Evolutionary conservation across 73 alveolate species (phyloP).

Genomic region (Paramecium caudatum): DNA sequence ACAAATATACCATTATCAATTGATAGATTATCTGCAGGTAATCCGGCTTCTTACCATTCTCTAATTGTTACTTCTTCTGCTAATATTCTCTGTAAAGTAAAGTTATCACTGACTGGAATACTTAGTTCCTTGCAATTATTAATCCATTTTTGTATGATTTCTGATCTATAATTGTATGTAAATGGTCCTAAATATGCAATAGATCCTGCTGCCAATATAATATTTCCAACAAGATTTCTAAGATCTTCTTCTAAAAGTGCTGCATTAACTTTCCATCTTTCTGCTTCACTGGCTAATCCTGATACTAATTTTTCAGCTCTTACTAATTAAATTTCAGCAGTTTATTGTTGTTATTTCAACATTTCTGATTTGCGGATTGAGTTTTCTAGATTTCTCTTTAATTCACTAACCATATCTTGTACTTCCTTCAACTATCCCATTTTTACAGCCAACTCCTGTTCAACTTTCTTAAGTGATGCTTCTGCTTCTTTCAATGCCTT

Average conservation of each 20-base stretch:
- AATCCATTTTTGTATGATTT: slow-evolving; percentile 88
- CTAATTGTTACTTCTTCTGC: slow-evolving; percentile 70
- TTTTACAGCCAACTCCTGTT: slow-evolving; percentile 86
- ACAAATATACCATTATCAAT: slow-evolving; percentile 99
- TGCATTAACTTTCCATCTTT: slow-evolving; percentile 93
- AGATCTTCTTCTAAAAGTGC: slow-evolving; percentile 91
- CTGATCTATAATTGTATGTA: slow-evolving; percentile 97
- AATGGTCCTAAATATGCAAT: slow-evolving; percentile 99
- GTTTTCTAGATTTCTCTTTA: slow-evolving; percentile 91
- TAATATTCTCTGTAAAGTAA: slow-evolving; percentile 61
- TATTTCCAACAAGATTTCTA: slow-evolving; percentile 97
- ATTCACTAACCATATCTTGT: slow-evolving; percentile 88
- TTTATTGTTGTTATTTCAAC: slow-evolving; percentile 88
- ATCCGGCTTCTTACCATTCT: slow-evolving; percentile 91
- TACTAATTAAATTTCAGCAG: slow-evolving; percentile 91
- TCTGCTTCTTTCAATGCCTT: slow-evolving; percentile 96
- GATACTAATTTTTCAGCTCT: slow-evolving; percentile 98
- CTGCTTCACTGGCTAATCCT: slow-evolving; percentile 97
- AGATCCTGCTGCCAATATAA: slow-evolving; percentile 98
- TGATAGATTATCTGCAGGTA: slow-evolving; percentile 99
- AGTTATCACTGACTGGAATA: slow-evolving; percentile 85
- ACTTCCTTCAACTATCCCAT: slow-evolving; percentile 94
- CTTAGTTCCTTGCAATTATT: slow-evolving; percentile 77
- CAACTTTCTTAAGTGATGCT: slow-evolving; percentile 86
- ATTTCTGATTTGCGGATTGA: slow-evolving; percentile 93